Evolutionary conservation across 202 grass and related monocot species (phyloP), one percentile per base, ranked within the genome.

Genomic region (Elaeis oleifera): DNA sequence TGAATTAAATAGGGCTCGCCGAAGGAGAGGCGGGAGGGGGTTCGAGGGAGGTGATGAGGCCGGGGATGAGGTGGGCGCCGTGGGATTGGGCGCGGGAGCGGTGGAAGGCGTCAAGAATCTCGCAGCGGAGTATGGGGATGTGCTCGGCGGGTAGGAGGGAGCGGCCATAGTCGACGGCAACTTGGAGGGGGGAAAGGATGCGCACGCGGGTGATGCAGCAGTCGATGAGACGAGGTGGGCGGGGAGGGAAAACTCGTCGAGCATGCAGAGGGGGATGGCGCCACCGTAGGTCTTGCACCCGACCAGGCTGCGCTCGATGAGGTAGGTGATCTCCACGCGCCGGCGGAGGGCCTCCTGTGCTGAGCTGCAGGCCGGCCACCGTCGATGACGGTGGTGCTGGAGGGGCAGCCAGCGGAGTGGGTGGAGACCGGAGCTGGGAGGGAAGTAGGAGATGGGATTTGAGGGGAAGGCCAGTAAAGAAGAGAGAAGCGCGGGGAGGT

Each of bases 71-170:
- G 59, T 49, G 55, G 16, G 87, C 87, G 29, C 91, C 84, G 29
- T 71, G 74, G 23, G 60, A 75, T n/a, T 65, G 72, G 28, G 86
- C 91, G 20, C 91, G 78, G 66, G 22, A 15, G 61, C 87, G 76
- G 58, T 90, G 72, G 80, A 90, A 96, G 57, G 87, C 74, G 73
- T 96, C 91, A 59, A 96, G 80, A 25, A 96, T 84, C 87, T 90
- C 91, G 68, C 87, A 84, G 48, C 87, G 81, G 62, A 96, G 91
- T 87, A 90, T 96, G 52, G 91, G 87, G 78, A 96, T 96, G 75
- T 90, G 83, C n/a, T 71, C 82, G 1, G 69, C 72, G 3, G 81
- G 78, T 1, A 64, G 76, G 0, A 96, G 59, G 11, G 79, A 26
- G 24, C 81, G 84, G 6, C 81, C 82, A 78, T 88, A 96, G 79